Conservation (phyloP, 2,329 filamentous ascomycete species). For the Trichophyton equinum region DNA sequence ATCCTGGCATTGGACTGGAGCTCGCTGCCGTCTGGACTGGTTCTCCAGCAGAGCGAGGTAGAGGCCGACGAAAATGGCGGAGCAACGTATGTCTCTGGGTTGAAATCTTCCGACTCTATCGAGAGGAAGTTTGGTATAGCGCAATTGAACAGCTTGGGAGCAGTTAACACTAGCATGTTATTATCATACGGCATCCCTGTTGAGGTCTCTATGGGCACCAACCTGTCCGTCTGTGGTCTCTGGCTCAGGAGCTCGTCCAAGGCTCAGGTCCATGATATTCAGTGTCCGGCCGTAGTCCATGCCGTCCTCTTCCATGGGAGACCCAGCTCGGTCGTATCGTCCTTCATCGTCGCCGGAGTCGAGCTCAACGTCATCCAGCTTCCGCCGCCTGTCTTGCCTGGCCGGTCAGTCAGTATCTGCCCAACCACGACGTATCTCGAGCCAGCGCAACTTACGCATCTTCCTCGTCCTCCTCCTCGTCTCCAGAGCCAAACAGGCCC, state of each 20-base stretch:
- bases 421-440: not conserved
- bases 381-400: slow-evolving; percentile 28
- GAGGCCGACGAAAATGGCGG: slow-evolving; percentile 52
- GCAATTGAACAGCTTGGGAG: slow-evolving; percentile 46
- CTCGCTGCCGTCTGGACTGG: slow-evolving; percentile 45
- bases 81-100: slow-evolving; percentile 47
- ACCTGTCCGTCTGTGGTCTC: slow-evolving; percentile 35
- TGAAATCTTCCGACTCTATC: slow-evolving; percentile 49
- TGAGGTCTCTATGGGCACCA: slow-evolving; percentile 7
- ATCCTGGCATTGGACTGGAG: slow-evolving; percentile 55
- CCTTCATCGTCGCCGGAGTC: slow-evolving; percentile 52
- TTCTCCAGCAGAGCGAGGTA: slow-evolving; percentile 53
- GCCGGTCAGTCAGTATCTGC: slow-evolving; percentile 2
- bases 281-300: slow-evolving; percentile 36
- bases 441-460: slow-evolving; percentile 22
- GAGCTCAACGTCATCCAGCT: slow-evolving; percentile 48
- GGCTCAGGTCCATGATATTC: slow-evolving; percentile 42
- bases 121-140: slow-evolving; percentile 52
- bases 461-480: slow-evolving; percentile 31
- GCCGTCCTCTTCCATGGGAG: slow-evolving; percentile 34
- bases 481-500: slow-evolving; percentile 37
- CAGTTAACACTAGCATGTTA: not conserved
- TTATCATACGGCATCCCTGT: not conserved
- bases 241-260: slow-evolving; percentile 46
- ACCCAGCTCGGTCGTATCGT: slow-evolving; percentile 40